A percentile compares a stretch with the other conserved stretches of the same genome.
Evolutionary conservation across 2,329 filamentous ascomycete genomes (phyloP).

Genomic region (Amauroascus niger): DNA sequence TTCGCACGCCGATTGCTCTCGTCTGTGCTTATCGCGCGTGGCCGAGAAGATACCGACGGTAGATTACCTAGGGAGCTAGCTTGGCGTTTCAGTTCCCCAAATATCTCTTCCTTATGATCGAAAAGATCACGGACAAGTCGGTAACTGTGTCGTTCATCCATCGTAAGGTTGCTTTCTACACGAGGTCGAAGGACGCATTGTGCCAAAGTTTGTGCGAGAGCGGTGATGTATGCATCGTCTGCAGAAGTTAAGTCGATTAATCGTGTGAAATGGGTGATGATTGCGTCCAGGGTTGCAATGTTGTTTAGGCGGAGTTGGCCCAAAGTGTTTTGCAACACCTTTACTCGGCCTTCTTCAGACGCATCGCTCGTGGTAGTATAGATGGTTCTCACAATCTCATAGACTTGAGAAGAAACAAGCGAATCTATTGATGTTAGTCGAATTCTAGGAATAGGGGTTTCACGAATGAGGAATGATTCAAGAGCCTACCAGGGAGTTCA

Average conservation of each 20-base stretch:
- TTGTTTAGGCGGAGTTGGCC: slow-evolving; percentile 91
- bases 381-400: slow-evolving; percentile 96
- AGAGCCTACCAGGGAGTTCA: slow-evolving; percentile 71
- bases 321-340: slow-evolving; percentile 89
- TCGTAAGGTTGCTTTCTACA: slow-evolving; percentile 76
- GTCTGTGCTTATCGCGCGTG: slow-evolving; percentile 84
- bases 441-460: slow-evolving; percentile 22
- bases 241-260: slow-evolving; percentile 94
- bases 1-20: slow-evolving; percentile 89
- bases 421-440: slow-evolving; percentile 54
- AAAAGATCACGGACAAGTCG: slow-evolving; percentile 87
- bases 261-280: slow-evolving; percentile 96
- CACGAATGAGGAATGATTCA: not conserved
- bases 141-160: slow-evolving; percentile 90
- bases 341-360: slow-evolving; percentile 68
- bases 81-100: slow-evolving; percentile 82
- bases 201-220: slow-evolving; percentile 64
- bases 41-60: slow-evolving; percentile 41
- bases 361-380: slow-evolving; percentile 72
- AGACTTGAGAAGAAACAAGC: slow-evolving; percentile 94
- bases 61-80: slow-evolving; percentile 27
- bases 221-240: slow-evolving; percentile 71
- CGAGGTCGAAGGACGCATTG: slow-evolving; percentile 83
- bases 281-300: slow-evolving; percentile 95
- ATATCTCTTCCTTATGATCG: slow-evolving; percentile 87